Percentiles rank a stretch among this genome's conserved stretches.
Evolutionary conservation across 176 grass and related monocot genomes (phyloP).

Genomic region (Puccinellia tenuiflora): DNA sequence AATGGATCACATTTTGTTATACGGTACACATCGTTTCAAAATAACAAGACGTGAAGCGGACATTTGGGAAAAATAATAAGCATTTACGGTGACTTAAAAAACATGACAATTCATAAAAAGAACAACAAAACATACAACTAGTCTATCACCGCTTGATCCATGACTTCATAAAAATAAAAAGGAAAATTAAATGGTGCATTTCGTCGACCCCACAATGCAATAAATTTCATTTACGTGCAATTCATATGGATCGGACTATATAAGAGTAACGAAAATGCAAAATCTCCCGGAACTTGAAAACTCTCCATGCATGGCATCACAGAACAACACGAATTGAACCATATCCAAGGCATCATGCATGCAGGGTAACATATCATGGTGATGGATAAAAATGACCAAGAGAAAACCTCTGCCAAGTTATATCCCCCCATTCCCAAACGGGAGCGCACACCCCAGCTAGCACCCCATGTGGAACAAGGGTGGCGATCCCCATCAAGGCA

Average conservation of each 20-base stretch:
- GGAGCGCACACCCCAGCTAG: conserved; percentile 4
- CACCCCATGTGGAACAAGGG: conserved; percentile 3
- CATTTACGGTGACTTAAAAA: background rate
- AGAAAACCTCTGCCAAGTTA: background rate
- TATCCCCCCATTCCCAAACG: conserved; percentile 10
- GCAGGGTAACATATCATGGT: background rate
- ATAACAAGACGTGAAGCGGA: background rate
- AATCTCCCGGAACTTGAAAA: background rate
- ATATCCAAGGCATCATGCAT: background rate
- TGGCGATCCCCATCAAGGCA: conserved; percentile 34
- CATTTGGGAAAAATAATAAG: background rate
- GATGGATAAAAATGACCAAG: background rate
- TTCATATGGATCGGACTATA: background rate
- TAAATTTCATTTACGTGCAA: background rate
- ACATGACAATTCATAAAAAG: background rate
- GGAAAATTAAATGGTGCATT: background rate
- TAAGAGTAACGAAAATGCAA: background rate
- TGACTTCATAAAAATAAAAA: background rate
- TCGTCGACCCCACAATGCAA: background rate
- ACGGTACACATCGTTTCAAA: background rate
- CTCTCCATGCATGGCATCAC: background rate
- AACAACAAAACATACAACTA: background rate
- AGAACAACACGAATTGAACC: background rate
- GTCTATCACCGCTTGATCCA: background rate
- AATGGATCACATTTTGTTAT: background rate